Percentiles rank a stretch among this genome's conserved stretches.
phyloP scores from a whole-genome alignment of 108 stramenopile genomes.

The Nitzschia sp. region DNA sequence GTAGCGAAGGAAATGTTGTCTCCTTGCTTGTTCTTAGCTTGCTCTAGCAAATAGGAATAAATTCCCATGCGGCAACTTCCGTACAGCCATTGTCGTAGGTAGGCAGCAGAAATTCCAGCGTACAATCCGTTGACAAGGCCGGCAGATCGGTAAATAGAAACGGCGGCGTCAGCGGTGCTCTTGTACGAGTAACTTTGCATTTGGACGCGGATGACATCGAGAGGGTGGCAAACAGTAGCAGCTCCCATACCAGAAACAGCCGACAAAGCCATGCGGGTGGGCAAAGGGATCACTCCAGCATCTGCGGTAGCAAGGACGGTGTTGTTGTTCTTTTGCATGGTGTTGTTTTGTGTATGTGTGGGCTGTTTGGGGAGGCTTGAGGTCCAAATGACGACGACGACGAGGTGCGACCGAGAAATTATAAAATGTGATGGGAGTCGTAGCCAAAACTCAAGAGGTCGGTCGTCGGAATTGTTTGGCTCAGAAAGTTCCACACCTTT shows the following conservation, averaged over 20 bases:
- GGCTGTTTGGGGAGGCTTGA: not conserved
- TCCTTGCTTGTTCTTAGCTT: constrained; percentile 49
- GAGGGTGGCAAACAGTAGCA: constrained; percentile 65
- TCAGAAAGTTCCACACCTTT: no score
- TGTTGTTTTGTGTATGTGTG: not conserved
- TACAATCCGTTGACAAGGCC: constrained; percentile 58
- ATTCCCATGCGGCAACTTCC: constrained; percentile 72
- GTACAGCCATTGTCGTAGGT: constrained; percentile 68
- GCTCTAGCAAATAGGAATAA: constrained; percentile 59
- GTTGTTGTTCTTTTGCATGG: not conserved
- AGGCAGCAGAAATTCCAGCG: constrained; percentile 63
- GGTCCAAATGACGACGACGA: no score
- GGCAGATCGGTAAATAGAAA: constrained; percentile 43
- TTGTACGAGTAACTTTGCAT: constrained; percentile 52
- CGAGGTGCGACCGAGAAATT: no score
- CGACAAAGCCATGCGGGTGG: constrained; percentile 51
- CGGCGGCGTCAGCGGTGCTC: constrained; percentile 43
- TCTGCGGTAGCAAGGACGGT: not conserved
- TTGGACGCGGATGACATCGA: constrained; percentile 68
- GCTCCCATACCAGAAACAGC: constrained; percentile 66
- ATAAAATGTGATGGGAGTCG: no score
- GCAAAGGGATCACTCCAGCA: constrained; percentile 17
- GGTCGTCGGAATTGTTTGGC: no score
- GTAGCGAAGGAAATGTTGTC: constrained; percentile 44
- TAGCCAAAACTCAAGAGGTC: no score